Percentiles rank a stretch among this genome's conserved stretches.
Conservation (phyloP, 768 basidiomycete genomes). For the Termitomyces sp. region DNA sequence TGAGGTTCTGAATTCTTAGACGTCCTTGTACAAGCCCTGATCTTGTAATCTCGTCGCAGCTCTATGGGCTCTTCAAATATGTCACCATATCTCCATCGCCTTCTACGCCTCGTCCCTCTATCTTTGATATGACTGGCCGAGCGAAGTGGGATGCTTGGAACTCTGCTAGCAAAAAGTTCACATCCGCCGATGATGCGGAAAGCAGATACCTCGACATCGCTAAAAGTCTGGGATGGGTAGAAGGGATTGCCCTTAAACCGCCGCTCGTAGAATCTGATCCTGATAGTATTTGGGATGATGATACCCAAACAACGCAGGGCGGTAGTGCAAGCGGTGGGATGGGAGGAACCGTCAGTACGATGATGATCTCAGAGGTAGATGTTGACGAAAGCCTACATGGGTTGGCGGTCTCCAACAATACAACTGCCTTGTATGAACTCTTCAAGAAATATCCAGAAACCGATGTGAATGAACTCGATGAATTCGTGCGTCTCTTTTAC, state of each 20-base stretch:
- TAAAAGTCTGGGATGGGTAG: slow-evolving; percentile 61
- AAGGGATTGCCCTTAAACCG: slow-evolving; percentile 16
- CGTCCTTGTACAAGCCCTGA: slow-evolving; percentile 37
- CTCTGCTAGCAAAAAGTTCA: slow-evolving; percentile 43
- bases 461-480: slow-evolving; percentile 60
- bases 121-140: slow-evolving; percentile 75
- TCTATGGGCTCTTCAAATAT: slow-evolving; percentile 84
- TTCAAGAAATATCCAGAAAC: slow-evolving; percentile 34
- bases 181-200: slow-evolving; percentile 45
- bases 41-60: slow-evolving; percentile 34
- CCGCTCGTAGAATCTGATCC: slow-evolving; percentile 15
- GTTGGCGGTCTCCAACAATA: slow-evolving; percentile 55
- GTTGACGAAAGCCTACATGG: slow-evolving; percentile 48
- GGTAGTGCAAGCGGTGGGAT: slow-evolving; percentile 39
- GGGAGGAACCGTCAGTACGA: slow-evolving; percentile 60
- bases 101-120: slow-evolving; percentile 54
- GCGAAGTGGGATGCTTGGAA: slow-evolving; percentile 90
- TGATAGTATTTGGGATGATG: slow-evolving; percentile 41
- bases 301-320: slow-evolving; percentile 24
- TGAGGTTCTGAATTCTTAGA: slow-evolving; percentile 51
- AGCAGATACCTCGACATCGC: slow-evolving; percentile 67
- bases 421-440: slow-evolving; percentile 36
- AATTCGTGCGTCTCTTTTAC: slow-evolving; percentile 52
- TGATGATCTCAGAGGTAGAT: slow-evolving; percentile 33
- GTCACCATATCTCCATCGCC: slow-evolving; percentile 57